phyloP scores from a whole-genome alignment of 2,329 filamentous ascomycete genomes.

The Penicillium griseofulvum region DNA sequence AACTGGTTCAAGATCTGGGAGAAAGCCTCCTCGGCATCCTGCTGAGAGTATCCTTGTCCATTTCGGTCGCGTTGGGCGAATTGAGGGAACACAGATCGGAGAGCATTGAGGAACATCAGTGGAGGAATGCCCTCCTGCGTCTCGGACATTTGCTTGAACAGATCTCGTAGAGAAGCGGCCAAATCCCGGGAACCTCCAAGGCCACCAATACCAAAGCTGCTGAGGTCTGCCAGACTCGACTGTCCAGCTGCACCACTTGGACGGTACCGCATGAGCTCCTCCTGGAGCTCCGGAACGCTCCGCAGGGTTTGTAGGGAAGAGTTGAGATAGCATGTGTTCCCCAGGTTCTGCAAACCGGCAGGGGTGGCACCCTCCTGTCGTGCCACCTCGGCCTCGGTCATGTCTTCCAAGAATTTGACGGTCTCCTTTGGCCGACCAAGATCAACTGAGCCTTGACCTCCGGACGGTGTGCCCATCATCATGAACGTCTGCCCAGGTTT shows the following conservation, averaged over 20 bases:
- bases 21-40: constrained; percentile 98
- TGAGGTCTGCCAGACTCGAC: constrained; percentile 45
- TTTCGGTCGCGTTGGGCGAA: constrained; percentile 86
- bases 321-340: constrained; percentile 98
- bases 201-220: constrained; percentile 57
- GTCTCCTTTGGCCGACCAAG: constrained; percentile 71
- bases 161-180: constrained; percentile 70
- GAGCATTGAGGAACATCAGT: constrained; percentile 73
- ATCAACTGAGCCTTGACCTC: constrained; percentile 57
- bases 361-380: constrained; percentile 79
- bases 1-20: constrained; percentile 88
- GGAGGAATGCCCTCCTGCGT: constrained; percentile 87
- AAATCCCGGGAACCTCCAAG: constrained; percentile 66
- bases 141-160: constrained; percentile 86
- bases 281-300: constrained; percentile 84
- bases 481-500: constrained; percentile 86
- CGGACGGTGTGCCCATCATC: constrained; percentile 91
- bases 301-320: constrained; percentile 90
- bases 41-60: constrained; percentile 86
- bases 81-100: constrained; percentile 80
- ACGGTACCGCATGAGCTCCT: constrained; percentile 67
- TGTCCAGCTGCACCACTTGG: constrained; percentile 33
- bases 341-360: constrained; percentile 83
- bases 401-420: constrained; percentile 91
- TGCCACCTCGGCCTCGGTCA: constrained; percentile 91